Conservation (phyloP, 2,329 filamentous ascomycete species). For the Colletotrichum lentis region DNA sequence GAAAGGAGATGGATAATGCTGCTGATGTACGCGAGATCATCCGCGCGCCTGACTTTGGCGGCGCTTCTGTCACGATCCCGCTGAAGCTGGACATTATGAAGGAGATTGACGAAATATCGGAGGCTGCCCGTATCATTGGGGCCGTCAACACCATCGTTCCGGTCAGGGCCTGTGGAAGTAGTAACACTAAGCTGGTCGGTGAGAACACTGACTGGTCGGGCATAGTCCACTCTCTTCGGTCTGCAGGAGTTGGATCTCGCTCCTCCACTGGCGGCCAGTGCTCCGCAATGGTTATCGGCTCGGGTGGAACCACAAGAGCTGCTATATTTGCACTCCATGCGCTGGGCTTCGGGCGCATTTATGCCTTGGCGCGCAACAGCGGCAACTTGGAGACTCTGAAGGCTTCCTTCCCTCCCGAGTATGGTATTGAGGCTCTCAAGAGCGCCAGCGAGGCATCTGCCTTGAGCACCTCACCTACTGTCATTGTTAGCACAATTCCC, state of each 20-base stretch:
- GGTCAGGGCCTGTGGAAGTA: slow-evolving; percentile 41
- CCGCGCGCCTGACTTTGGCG: slow-evolving; percentile 78
- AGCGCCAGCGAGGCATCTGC: slow-evolving; percentile 5
- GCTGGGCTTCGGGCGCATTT: slow-evolving; percentile 86
- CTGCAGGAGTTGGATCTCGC: slow-evolving; percentile 65
- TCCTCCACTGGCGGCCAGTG: slow-evolving; percentile 42
- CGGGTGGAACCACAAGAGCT: slow-evolving; percentile 89
- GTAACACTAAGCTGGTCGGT: slow-evolving; percentile 68
- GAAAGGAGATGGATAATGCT: slow-evolving; percentile 75
- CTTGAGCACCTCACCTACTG: slow-evolving; percentile 60
- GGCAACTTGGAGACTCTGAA: slow-evolving; percentile 73
- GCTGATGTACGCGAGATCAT: slow-evolving; percentile 71
- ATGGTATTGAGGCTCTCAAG: slow-evolving; percentile 72
- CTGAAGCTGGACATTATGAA: slow-evolving; percentile 89
- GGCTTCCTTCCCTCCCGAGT: slow-evolving; percentile 75
- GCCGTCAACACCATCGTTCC: slow-evolving; percentile 94
- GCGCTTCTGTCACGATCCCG: slow-evolving; percentile 94
- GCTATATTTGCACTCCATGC: slow-evolving; percentile 87
- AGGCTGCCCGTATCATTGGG: slow-evolving; percentile 82
- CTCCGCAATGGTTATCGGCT: slow-evolving; percentile 84
- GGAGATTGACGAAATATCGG: slow-evolving; percentile 80
- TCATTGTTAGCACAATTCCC: slow-evolving; percentile 90
- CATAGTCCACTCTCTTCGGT: slow-evolving; percentile 81
- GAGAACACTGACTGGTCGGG: slow-evolving; percentile 97
- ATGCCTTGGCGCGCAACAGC: slow-evolving; percentile 80